phyloP scores from a whole-genome alignment of 2,329 filamentous ascomycete species.

The Emergomyces orientalis region DNA sequence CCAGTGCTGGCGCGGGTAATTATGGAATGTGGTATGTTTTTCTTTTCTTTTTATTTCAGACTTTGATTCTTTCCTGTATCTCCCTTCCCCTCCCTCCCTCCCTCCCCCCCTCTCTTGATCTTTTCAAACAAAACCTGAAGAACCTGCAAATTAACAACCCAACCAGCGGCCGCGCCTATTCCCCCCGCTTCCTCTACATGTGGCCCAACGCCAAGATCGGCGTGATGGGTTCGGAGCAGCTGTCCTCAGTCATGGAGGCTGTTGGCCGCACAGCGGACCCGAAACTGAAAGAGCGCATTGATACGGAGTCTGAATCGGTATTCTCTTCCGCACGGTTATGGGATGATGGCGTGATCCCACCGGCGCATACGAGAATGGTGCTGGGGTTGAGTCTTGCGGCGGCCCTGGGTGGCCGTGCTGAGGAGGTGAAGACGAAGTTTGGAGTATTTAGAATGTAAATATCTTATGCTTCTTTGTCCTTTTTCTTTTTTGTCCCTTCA shows the following conservation, averaged over 20 bases:
- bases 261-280: slow-evolving; percentile 78
- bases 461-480: background rate
- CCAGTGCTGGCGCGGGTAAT: slow-evolving; percentile 86
- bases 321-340: slow-evolving; percentile 85
- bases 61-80: no score
- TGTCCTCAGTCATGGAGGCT: slow-evolving; percentile 87
- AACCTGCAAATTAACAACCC: slow-evolving; percentile 6
- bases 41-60: background rate
- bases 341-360: slow-evolving; percentile 78
- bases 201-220: slow-evolving; percentile 96
- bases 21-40: slow-evolving; percentile 79
- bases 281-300: slow-evolving; percentile 72
- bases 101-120: background rate
- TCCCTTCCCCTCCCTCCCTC: no score
- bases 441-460: slow-evolving; percentile 73
- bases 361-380: slow-evolving; percentile 63
- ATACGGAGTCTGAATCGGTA: slow-evolving; percentile 77
- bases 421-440: slow-evolving; percentile 56
- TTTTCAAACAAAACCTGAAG: background rate
- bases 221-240: slow-evolving; percentile 92
- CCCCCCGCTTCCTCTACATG: slow-evolving; percentile 86
- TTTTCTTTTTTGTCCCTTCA: background rate
- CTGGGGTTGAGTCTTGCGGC: slow-evolving; percentile 64
- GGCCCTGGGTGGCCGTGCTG: slow-evolving; percentile 54
- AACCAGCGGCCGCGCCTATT: slow-evolving; percentile 71